Evolutionary conservation across 768 basidiomycete genomes (phyloP), one percentile per base, ranked within the genome.

Genomic region (Auriscalpium vulgare): DNA sequence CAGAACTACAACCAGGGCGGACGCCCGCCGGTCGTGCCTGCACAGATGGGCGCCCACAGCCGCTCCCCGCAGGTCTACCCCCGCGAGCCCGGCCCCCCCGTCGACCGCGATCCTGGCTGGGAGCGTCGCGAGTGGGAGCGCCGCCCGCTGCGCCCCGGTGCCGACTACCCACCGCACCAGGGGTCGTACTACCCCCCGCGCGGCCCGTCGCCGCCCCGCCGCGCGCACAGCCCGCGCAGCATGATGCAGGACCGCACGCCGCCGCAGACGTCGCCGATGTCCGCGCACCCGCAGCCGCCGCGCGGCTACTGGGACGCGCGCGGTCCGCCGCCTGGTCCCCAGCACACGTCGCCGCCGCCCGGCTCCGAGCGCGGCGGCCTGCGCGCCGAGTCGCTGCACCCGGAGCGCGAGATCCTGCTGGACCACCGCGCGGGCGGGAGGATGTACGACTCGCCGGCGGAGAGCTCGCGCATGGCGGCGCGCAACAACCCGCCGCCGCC

Each of bases 81-180:
- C 21, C 81, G 78, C 16, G 85, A 87, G 50, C 64, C 59, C 69
- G 10, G 47, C 62, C 38, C 79, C 77, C 36, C 69, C 73, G 19
- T 68, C 3, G 85, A 86, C 16, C 72, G 75, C 11, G 85, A 87
- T 13, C 63, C 69, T 43, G 71, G 68, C 10, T 88, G 85, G 85
- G 83, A 85, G 37, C 78, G 84, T 36, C 81, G 82, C 38, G 81
- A 83, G 2, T 83, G 82, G 81, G 82, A 79, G 16, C 69, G 72
- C 37, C 69, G 72, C 51, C 69, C 64, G 34, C 61, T 62, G 40
- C 56, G 55, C 53, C 57, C 56, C 43, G 59, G 56, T 10, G 59
- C 68, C 21, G 71, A 76, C 23, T 74, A 75, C 55, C 34, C 54
- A 23, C 63, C 64, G 14, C 62, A 69, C 7, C 69, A 72, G 47